Conservation (phyloP, 2,329 filamentous ascomycete genomes). For the Colletotrichum destructivum region DNA sequence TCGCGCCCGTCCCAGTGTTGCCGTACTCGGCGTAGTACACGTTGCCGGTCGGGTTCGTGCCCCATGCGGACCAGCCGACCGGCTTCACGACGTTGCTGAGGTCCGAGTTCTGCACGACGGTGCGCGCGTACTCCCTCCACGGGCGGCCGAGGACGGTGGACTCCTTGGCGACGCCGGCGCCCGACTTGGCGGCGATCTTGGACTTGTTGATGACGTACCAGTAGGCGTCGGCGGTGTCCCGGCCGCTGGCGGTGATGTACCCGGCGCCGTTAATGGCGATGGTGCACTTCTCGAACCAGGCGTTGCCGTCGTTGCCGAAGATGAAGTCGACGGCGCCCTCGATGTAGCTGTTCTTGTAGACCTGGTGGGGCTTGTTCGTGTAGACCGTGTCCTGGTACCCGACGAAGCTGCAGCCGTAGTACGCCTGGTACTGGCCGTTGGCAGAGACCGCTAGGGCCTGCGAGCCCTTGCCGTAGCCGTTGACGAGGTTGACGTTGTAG, state of each 20-base stretch:
- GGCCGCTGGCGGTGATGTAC: constrained; percentile 62
- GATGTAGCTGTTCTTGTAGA: constrained; percentile 61
- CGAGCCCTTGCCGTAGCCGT: constrained; percentile 61
- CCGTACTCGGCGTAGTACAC: constrained; percentile 72
- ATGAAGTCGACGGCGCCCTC: constrained; percentile 66
- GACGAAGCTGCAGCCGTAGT: constrained; percentile 62
- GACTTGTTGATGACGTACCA: constrained; percentile 65
- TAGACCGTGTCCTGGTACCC: constrained; percentile 68
- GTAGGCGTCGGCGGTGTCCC: constrained; percentile 55
- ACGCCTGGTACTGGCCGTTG: constrained; percentile 61
- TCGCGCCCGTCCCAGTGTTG: constrained; percentile 71
- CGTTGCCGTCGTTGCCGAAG: constrained; percentile 59
- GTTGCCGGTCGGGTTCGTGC: constrained; percentile 62
- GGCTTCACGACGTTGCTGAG: constrained; percentile 71
- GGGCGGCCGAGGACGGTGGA: constrained; percentile 64
- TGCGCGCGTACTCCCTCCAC: constrained; percentile 62
- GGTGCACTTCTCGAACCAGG: constrained; percentile 61
- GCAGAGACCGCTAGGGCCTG: constrained; percentile 66
- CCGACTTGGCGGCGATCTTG: constrained; percentile 56
- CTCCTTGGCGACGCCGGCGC: constrained; percentile 54
- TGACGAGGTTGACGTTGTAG: constrained; percentile 73
- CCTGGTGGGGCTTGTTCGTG: constrained; percentile 62
- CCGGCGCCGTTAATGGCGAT: constrained; percentile 54
- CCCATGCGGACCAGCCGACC: constrained; percentile 73
- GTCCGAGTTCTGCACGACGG: constrained; percentile 63